These are phyloP conservation scores for Trametes maxima DNA, from an alignment of 768 basidiomycete species.

Conservation along the genomic window DNA sequence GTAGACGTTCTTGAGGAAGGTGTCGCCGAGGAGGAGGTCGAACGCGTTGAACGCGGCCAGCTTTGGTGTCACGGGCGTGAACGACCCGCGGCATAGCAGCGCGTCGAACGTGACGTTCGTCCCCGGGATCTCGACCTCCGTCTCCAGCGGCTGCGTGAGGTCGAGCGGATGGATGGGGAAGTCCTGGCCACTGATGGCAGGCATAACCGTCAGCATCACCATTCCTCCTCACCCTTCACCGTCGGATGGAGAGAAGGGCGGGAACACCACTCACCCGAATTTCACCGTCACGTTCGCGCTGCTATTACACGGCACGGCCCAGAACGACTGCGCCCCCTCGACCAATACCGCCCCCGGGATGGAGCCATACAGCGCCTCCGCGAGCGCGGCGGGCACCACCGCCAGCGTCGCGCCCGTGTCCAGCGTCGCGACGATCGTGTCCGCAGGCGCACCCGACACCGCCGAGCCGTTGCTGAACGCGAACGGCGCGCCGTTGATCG, in stretches of 20 bases:
- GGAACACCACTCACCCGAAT: conserved; percentile 27
- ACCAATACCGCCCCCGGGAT: conserved; percentile 32
- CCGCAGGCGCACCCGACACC: conserved; percentile 23
- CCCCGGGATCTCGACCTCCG: conserved; percentile 13
- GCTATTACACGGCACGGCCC: conserved; percentile 34
- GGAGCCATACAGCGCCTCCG: conserved; percentile 33
- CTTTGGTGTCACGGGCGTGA: conserved; percentile 16
- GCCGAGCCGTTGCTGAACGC: conserved; percentile 44
- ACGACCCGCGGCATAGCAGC: conserved; percentile 32
- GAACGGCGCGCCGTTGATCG: conserved; percentile 55
- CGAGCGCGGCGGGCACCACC: conserved; percentile 25
- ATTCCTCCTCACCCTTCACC: not conserved
- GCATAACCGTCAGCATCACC: no score
- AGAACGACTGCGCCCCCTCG: conserved; percentile 15
- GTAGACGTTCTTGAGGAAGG: conserved; percentile 39
- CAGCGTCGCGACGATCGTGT: conserved; percentile 29
- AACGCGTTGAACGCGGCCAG: conserved; percentile 12
- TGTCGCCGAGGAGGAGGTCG: conserved; percentile 37
- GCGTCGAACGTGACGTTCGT: conserved; percentile 6
- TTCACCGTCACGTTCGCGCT: conserved; percentile 29
- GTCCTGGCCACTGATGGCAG: conserved; percentile 38
- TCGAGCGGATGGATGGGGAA: conserved; percentile 39
- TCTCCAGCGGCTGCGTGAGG: not conserved
- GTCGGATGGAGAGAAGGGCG: not conserved
- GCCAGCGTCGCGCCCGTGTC: conserved; percentile 34